A percentile compares a stretch with the other conserved stretches of the same genome.
Conservation (phyloP, 163 green algal species). For the Smithsoniella earleae region DNA sequence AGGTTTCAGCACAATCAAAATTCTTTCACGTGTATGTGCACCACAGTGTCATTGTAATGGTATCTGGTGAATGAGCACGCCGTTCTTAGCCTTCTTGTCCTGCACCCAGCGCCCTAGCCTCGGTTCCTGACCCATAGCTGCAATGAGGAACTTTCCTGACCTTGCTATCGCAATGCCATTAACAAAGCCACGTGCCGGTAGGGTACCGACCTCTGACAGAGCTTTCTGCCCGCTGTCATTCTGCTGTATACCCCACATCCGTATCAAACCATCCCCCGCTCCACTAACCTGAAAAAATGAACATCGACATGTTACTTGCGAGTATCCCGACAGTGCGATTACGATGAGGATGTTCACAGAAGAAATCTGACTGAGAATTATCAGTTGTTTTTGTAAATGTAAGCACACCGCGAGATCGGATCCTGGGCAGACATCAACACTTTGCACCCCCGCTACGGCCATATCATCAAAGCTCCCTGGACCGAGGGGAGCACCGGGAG, state of each 20-base stretch:
- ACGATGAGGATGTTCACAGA: neutral
- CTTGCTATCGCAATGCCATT: constrained; percentile 64
- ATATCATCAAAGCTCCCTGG: constrained; percentile 35
- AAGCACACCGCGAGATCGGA: constrained; percentile 64
- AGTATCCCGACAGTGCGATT: too few relatives aligned
- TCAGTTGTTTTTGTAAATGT: neutral
- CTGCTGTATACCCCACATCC: constrained; percentile 65
- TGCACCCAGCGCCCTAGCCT: constrained; percentile 70
- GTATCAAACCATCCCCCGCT: constrained; percentile 74
- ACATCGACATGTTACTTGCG: too few relatives aligned
- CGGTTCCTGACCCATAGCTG: constrained; percentile 75
- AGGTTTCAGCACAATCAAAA: neutral
- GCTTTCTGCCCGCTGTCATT: constrained; percentile 8
- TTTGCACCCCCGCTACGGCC: constrained; percentile 64
- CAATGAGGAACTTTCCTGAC: constrained; percentile 60
- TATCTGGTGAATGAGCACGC: constrained; percentile 65
- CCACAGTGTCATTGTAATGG: neutral
- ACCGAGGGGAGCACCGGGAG: neutral
- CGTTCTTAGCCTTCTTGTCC: constrained; percentile 56
- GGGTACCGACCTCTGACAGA: constrained; percentile 46
- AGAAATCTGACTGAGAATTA: neutral
- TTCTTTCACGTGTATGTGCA: neutral
- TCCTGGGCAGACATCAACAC: constrained; percentile 59
- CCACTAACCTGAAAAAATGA: constrained; percentile 57
- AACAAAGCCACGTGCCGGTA: constrained; percentile 73